Percentiles rank a stretch among this genome's conserved stretches.
These are phyloP conservation scores for Cyberlindnera lachancei DNA, from an alignment of 805 yeast genomes.

Conservation along the genomic window DNA sequence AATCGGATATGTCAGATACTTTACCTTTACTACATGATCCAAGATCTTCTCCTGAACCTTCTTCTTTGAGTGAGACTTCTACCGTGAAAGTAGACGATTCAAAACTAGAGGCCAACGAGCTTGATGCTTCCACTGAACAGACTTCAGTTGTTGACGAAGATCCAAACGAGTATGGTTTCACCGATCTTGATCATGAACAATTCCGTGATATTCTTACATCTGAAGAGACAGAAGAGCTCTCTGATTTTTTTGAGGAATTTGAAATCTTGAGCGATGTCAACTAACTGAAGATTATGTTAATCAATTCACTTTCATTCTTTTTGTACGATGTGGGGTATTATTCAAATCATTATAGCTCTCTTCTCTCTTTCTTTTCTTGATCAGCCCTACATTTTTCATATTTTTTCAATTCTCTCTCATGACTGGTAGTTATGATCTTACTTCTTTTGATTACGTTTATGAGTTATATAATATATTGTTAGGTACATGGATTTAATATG, in stretches of 20 bases:
- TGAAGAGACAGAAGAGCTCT: conserved; percentile 1
- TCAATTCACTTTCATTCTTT: background rate
- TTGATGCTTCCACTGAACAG: background rate
- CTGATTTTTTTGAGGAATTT: conserved; percentile 2
- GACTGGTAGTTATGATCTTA: too few relatives aligned
- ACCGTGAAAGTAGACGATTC: background rate
- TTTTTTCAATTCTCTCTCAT: background rate
- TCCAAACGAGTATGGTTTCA: background rate
- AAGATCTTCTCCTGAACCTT: background rate
- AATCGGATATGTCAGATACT: too few relatives aligned
- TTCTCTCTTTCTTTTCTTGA: background rate
- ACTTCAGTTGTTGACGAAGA: background rate
- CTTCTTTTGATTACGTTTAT: too few relatives aligned
- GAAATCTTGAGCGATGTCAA: conserved; percentile 6
- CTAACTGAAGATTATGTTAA: background rate
- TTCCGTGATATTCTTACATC: background rate
- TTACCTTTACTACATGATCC: too few relatives aligned
- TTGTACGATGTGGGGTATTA: background rate
- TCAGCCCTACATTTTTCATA: background rate
- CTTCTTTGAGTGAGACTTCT: background rate
- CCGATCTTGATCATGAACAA: background rate
- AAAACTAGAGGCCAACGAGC: too few relatives aligned
- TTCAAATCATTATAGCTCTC: background rate
- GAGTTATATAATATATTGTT: too few relatives aligned
- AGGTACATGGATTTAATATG: too few relatives aligned